These are phyloP conservation scores for Neurospora pannonica DNA, from an alignment of 495 filamentous ascomycete genomes.

Conservation along the genomic window DNA sequence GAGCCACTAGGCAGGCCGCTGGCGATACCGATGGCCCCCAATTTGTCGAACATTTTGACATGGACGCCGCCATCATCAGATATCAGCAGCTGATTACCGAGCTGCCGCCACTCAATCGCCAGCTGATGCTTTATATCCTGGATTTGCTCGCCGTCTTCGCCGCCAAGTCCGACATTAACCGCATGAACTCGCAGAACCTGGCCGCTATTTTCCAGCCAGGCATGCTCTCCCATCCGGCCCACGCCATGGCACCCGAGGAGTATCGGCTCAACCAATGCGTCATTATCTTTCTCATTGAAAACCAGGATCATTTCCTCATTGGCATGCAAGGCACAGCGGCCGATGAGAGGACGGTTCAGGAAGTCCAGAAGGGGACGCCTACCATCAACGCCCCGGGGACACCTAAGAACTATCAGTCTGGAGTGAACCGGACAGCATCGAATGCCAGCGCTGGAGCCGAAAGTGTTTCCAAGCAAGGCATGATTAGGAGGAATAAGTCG, in stretches of 20 bases:
- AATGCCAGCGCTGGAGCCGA: conserved; percentile 81
- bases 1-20: conserved; percentile 64
- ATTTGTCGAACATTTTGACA: conserved; percentile 60
- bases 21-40: conserved; percentile 48
- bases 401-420: conserved; percentile 31
- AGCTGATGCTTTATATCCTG: conserved; percentile 91
- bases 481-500: conserved; percentile 77
- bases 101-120: conserved; percentile 85
- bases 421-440: conserved; percentile 66
- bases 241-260: conserved; percentile 90
- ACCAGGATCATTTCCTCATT: conserved; percentile 85
- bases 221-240: conserved; percentile 83
- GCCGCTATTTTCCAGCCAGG: conserved; percentile 98
- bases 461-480: conserved; percentile 69
- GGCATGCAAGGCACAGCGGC: conserved; percentile 89
- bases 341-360: conserved; percentile 77
- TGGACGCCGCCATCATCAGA: conserved; percentile 61
- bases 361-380: conserved; percentile 63
- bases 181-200: conserved; percentile 90
- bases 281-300: conserved; percentile 94
- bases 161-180: conserved; percentile 91
- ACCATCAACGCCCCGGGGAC: conserved; percentile 45
- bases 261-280: conserved; percentile 96
- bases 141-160: conserved; percentile 98
- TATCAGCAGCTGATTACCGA: conserved; percentile 91